Evolutionary conservation across 192 early-diverging fungal genomes (phyloP).

Genomic region (Gigaspora rosea): DNA sequence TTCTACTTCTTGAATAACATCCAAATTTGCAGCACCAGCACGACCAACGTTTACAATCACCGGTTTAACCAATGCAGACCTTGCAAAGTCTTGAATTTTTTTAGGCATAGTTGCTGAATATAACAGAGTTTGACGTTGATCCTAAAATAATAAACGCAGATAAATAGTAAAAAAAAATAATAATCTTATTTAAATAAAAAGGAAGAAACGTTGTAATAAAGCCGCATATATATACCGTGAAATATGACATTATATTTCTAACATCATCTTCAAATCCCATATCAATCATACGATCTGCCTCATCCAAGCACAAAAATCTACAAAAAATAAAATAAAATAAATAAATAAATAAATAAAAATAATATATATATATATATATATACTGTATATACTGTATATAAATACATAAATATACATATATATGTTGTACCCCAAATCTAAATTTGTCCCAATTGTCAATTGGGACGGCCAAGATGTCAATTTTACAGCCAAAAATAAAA

Average conservation of each 20-base stretch:
- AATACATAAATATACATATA: too few relatives aligned
- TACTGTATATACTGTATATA: too few relatives aligned
- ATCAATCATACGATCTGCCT: slow-evolving; percentile 99
- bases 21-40: slow-evolving; percentile 93
- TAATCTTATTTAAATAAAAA: not conserved
- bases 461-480: too few relatives aligned
- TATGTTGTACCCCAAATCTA: too few relatives aligned
- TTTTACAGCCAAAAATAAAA: too few relatives aligned
- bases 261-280: slow-evolving; percentile 99
- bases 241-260: slow-evolving; percentile 93
- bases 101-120: slow-evolving; percentile 98
- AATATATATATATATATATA: slow-evolving; percentile 77
- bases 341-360: not conserved
- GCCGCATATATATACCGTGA: slow-evolving; percentile 52
- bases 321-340: not conserved
- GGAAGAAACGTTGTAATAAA: not conserved
- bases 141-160: slow-evolving; percentile 35
- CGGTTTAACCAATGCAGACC: slow-evolving; percentile 83
- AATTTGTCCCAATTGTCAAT: too few relatives aligned
- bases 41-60: slow-evolving; percentile 97
- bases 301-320: slow-evolving; percentile 88
- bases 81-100: slow-evolving; percentile 97
- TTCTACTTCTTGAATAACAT: slow-evolving; percentile 97
- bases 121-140: slow-evolving; percentile 94
- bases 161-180: not conserved